A percentile compares a stretch with the other conserved stretches of the same genome.
Evolutionary conservation across 1,284 basidiomycete genomes (phyloP).

Genomic region (Papiliotrema laurentii): DNA sequence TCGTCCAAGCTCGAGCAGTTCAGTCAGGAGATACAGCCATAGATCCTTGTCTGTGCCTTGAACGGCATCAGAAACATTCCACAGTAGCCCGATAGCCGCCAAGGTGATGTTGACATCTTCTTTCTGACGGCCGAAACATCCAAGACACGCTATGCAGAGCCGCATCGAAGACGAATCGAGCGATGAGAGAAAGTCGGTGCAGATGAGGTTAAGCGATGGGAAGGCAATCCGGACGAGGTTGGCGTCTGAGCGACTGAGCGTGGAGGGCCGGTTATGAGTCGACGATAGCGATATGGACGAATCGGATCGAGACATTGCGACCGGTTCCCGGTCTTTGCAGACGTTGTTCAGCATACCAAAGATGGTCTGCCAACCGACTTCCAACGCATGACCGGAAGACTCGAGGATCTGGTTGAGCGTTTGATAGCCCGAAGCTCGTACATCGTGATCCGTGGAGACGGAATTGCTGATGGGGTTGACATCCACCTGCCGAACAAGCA

Average conservation of each 20-base stretch:
- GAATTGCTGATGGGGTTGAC: conserved; percentile 34
- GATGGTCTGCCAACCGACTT: conserved; percentile 87
- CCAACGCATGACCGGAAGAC: conserved; percentile 80
- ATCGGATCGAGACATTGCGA: conserved; percentile 6
- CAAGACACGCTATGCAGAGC: conserved; percentile 81
- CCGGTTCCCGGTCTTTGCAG: conserved; percentile 50
- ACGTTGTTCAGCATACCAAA: conserved; percentile 84
- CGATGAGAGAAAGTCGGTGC: conserved; percentile 76
- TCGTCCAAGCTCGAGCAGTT: conserved; percentile 74
- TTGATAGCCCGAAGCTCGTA: conserved; percentile 80
- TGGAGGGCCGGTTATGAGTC: conserved; percentile 11
- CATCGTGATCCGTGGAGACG: conserved; percentile 55
- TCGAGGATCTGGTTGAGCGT: conserved; percentile 85
- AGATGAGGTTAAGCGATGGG: conserved; percentile 88
- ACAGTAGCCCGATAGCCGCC: conserved; percentile 82
- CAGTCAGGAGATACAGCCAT: conserved; percentile 86
- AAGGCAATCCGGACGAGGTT: conserved; percentile 66
- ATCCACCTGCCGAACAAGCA: conserved; percentile 73
- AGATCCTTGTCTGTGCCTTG: conserved; percentile 73
- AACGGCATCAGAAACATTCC: conserved; percentile 90
- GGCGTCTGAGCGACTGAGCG: conserved; percentile 30
- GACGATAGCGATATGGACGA: conserved; percentile 11
- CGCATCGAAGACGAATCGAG: conserved; percentile 75
- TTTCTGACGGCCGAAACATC: conserved; percentile 81
- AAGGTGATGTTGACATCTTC: conserved; percentile 91